Percentiles rank a stretch among this genome's conserved stretches.
Conservation (phyloP, 768 basidiomycete genomes). For the Termitomyces sp. region DNA sequence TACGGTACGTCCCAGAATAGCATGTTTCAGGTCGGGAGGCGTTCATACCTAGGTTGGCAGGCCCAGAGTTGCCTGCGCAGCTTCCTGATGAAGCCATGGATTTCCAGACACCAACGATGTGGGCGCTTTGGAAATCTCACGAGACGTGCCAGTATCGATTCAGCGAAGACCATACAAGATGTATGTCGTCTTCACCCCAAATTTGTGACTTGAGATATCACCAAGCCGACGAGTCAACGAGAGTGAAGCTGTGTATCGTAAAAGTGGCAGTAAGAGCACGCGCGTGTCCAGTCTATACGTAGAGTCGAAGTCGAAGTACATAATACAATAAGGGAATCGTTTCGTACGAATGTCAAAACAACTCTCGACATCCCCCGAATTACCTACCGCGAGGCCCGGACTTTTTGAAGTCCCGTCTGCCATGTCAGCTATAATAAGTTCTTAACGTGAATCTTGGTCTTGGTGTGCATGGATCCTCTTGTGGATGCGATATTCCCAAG, state of each 20-base stretch:
- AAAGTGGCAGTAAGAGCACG: background rate
- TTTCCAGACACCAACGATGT: background rate
- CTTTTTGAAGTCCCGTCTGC: background rate
- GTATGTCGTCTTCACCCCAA: background rate
- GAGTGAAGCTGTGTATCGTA: background rate
- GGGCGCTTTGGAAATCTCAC: background rate
- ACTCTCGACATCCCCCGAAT: background rate
- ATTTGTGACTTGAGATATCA: background rate
- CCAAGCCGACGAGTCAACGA: background rate
- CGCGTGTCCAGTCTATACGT: background rate
- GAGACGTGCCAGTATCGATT: background rate
- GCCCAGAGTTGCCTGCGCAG: background rate
- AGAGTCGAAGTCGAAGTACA: background rate
- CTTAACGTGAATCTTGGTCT: background rate
- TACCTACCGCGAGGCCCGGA: background rate
- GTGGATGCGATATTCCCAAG: background rate
- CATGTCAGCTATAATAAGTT: background rate
- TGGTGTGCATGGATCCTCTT: background rate
- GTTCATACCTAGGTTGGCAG: background rate
- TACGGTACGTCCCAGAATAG: background rate
- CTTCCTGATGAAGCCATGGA: background rate
- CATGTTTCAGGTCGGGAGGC: background rate
- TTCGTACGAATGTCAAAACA: conserved; percentile 1
- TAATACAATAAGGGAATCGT: background rate
- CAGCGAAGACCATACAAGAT: background rate